phyloP scores from a whole-genome alignment of 2,329 filamentous ascomycete species.

The Aspergillus sp. region DNA sequence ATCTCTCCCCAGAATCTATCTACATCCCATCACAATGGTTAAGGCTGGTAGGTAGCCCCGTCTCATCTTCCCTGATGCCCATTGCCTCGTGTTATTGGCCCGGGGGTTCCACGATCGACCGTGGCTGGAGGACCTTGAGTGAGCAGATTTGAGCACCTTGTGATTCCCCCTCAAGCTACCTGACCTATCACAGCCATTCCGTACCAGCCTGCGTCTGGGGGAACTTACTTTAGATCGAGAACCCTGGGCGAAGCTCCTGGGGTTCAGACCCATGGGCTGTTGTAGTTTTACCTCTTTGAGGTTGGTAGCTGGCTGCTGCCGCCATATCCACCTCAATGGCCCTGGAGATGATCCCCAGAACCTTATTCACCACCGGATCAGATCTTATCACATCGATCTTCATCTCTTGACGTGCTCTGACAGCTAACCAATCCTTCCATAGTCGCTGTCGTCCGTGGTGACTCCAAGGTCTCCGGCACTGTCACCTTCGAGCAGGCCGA shows the following conservation, averaged over 20 bases:
- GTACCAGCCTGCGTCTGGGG: not conserved
- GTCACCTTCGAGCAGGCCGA: constrained; percentile 90
- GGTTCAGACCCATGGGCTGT: not conserved
- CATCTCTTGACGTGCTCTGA: not conserved
- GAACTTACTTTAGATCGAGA: not conserved
- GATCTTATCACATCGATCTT: not conserved
- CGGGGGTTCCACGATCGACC: constrained; percentile 27
- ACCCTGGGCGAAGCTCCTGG: constrained; percentile 6
- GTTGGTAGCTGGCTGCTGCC: not conserved
- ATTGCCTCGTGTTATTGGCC: constrained; percentile 17
- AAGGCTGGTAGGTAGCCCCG: constrained; percentile 75
- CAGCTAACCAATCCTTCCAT: constrained; percentile 12
- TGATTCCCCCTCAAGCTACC: constrained; percentile 15
- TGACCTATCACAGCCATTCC: constrained; percentile 27
- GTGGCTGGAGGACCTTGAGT: constrained; percentile 33
- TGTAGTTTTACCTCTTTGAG: constrained; percentile 7
- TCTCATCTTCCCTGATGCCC: constrained; percentile 12
- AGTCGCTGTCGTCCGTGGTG: constrained; percentile 97
- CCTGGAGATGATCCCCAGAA: not conserved
- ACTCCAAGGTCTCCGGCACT: constrained; percentile 91
- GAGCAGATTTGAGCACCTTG: constrained; percentile 46
- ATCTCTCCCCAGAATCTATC: constrained; percentile 15
- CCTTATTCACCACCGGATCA: not conserved
- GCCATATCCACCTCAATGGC: not conserved
- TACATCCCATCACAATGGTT: constrained; percentile 79